Evolutionary conservation across 305 asterid genomes (phyloP).

Genomic region (Rubia occidens): DNA sequence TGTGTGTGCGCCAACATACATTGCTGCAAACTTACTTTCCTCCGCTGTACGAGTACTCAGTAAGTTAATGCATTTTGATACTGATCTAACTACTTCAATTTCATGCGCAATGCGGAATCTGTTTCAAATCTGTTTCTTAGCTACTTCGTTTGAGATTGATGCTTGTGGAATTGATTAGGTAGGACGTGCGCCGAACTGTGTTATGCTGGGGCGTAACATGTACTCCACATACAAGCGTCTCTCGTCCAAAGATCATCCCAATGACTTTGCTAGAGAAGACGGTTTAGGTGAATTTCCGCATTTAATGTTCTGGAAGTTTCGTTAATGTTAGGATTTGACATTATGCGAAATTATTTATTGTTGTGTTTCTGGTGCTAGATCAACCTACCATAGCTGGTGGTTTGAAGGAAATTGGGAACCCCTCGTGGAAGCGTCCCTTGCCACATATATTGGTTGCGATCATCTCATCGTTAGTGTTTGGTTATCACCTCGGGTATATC

Average conservation of each 20-base stretch:
- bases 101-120: background rate
- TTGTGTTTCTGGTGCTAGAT: constrained; percentile 31
- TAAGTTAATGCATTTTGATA: background rate
- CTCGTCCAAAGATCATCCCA: constrained; percentile 41
- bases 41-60: background rate
- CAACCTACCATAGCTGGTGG: constrained; percentile 23
- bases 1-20: background rate
- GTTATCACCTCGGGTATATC: constrained; percentile 90
- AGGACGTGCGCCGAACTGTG: constrained; percentile 16
- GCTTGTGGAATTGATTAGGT: constrained; percentile 23
- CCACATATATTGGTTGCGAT: constrained; percentile 87
- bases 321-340: background rate
- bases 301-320: background rate
- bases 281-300: constrained; percentile 27
- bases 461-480: constrained; percentile 65
- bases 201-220: constrained; percentile 39
- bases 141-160: constrained; percentile 13
- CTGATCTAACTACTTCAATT: background rate
- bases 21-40: background rate
- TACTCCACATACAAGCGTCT: constrained; percentile 62
- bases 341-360: constrained; percentile 1
- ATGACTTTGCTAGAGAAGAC: constrained; percentile 37
- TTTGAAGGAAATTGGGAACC: constrained; percentile 47
- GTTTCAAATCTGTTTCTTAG: constrained; percentile 10
- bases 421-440: constrained; percentile 82